Percentiles rank a stretch among this genome's conserved stretches.
Evolutionary conservation across 148 eudicot species (phyloP).

Genomic region (Chenopodium formosanum): DNA sequence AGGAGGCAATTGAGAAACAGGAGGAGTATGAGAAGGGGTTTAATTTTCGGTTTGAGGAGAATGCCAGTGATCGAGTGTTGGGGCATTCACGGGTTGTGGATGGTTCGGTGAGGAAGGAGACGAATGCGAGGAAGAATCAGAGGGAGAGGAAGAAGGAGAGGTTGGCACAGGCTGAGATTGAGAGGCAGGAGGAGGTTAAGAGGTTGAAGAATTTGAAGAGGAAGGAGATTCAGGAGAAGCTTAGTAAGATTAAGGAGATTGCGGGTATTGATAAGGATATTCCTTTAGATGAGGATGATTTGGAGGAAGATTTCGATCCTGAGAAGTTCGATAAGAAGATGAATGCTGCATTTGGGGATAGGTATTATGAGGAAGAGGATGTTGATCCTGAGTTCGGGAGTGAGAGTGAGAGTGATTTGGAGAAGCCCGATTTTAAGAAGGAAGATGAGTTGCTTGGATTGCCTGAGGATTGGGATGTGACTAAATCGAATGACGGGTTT

Average conservation of each 20-base stretch:
- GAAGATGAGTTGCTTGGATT: constrained; percentile 94
- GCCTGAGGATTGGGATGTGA: constrained; percentile 69
- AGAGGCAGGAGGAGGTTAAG: constrained; percentile 87
- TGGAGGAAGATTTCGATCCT: constrained; percentile 89
- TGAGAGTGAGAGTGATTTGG: constrained; percentile 51
- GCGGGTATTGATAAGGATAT: constrained; percentile 59
- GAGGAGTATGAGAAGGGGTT: constrained; percentile 82
- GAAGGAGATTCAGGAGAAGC: constrained; percentile 80
- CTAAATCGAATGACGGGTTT: constrained; percentile 58
- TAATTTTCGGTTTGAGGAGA: constrained; percentile 84
- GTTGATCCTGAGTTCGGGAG: constrained; percentile 67
- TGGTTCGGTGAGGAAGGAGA: constrained; percentile 90
- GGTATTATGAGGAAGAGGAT: constrained; percentile 73
- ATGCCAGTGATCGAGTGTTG: constrained; percentile 62
- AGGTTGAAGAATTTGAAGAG: constrained; percentile 87
- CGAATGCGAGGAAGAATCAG: constrained; percentile 66
- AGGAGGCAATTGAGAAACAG: constrained; percentile 67
- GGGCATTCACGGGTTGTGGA: constrained; percentile 69
- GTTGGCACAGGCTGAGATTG: constrained; percentile 55
- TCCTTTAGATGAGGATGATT: constrained; percentile 61
- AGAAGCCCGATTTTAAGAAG: constrained; percentile 82
- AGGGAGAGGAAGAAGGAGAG: constrained; percentile 94
- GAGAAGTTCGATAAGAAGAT: constrained; percentile 76
- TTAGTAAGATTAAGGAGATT: constrained; percentile 54
- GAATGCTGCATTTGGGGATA: constrained; percentile 61